phyloP scores from a whole-genome alignment of 805 yeast species.

The Wickerhamiella galacta region DNA sequence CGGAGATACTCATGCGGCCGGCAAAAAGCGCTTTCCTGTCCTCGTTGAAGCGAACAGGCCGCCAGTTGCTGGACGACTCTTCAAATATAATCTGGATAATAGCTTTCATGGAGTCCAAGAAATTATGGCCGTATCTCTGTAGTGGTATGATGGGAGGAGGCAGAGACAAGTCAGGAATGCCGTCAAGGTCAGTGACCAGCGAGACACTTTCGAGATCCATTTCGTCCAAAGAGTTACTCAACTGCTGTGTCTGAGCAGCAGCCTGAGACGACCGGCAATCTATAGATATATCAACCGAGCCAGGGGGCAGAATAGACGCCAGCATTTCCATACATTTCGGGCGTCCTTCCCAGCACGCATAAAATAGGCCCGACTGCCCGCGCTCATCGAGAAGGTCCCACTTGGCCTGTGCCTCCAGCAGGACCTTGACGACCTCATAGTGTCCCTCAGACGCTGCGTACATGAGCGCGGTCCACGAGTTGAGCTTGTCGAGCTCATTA shows the following conservation, averaged over 20 bases:
- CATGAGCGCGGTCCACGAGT: constrained; percentile 87
- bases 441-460: constrained; percentile 84
- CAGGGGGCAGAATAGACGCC: constrained; percentile 21
- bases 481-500: constrained; percentile 65
- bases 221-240: constrained; percentile 9
- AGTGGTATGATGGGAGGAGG: constrained; percentile 96
- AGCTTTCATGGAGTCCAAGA: constrained; percentile 66
- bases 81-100: constrained; percentile 49
- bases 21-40: constrained; percentile 25
- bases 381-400: constrained; percentile 57
- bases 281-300: constrained; percentile 10
- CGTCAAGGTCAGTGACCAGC: constrained; percentile 30
- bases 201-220: constrained; percentile 9
- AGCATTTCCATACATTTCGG: constrained; percentile 61
- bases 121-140: constrained; percentile 89
- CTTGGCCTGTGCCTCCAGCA: constrained; percentile 60
- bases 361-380: constrained; percentile 63
- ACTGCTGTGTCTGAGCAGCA: background rate
- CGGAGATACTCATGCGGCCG: constrained; percentile 59
- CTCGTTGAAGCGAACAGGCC: constrained; percentile 30
- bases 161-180: constrained; percentile 75
- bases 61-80: constrained; percentile 25
- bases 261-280: constrained; percentile 1
- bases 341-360: constrained; percentile 91
- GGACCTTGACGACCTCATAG: constrained; percentile 45